Evolutionary conservation across 345 rosid genomes (phyloP).

Genomic region (Geranium rotundifolium): DNA sequence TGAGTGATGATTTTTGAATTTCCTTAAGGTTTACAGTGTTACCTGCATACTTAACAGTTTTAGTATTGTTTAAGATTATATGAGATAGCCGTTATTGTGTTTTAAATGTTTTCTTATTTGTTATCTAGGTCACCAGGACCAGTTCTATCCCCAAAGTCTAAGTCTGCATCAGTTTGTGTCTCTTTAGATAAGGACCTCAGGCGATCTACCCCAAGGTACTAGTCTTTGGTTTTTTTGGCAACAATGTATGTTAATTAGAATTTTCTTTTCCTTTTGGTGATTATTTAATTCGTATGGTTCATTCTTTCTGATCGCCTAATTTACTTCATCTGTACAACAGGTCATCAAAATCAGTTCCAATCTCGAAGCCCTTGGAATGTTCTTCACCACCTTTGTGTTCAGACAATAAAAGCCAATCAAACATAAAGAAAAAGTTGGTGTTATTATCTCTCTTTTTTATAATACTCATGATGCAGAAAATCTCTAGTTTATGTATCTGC

Average conservation of each 20-base stretch:
- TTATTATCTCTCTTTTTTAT: neutral
- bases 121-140: conserved; percentile 9
- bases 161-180: conserved; percentile 8
- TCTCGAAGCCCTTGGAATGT: conserved; percentile 20
- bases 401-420: conserved; percentile 24
- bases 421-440: conserved; percentile 13
- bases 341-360: conserved; percentile 29
- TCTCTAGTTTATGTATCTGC: neutral
- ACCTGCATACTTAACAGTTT: neutral
- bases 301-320: neutral
- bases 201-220: conserved; percentile 10
- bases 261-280: neutral
- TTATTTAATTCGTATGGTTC: neutral
- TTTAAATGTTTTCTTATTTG: neutral
- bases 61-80: conserved; percentile 3
- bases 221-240: conserved; percentile 2
- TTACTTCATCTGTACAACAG: conserved; percentile 18
- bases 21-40: neutral
- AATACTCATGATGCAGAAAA: neutral
- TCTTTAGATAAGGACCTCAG: conserved; percentile 8
- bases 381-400: conserved; percentile 21
- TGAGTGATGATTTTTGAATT: neutral
- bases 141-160: conserved; percentile 8
- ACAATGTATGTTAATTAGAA: too few relatives aligned
- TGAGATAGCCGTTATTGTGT: neutral